Evolutionary conservation across 495 filamentous ascomycete genomes (phyloP).

Genomic region (Stereocaulon alpinum): DNA sequence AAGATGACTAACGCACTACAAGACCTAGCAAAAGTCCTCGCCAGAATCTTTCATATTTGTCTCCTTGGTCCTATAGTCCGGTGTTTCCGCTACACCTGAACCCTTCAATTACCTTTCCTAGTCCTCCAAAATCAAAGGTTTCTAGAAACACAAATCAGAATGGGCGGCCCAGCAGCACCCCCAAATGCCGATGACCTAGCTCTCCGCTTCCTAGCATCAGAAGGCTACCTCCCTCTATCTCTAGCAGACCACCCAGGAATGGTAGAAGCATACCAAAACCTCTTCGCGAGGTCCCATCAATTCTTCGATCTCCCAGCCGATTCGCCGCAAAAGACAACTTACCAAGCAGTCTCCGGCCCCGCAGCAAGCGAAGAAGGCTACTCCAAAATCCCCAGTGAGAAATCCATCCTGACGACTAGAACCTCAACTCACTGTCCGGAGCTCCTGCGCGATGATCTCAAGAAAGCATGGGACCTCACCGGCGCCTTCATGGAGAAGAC

Average conservation of each 20-base stretch:
- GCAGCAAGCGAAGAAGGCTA: slow-evolving; percentile 20
- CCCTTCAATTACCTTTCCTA: background rate
- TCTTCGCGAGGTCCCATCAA: slow-evolving; percentile 10
- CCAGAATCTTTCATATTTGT: background rate
- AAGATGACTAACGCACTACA: background rate
- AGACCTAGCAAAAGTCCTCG: background rate
- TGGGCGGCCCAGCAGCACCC: slow-evolving; percentile 4
- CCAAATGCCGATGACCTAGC: slow-evolving; percentile 10
- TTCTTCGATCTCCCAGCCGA: slow-evolving; percentile 17
- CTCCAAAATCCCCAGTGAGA: slow-evolving; percentile 17
- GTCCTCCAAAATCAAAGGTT: too few relatives aligned
- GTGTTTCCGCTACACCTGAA: background rate
- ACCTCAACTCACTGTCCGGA: slow-evolving; percentile 10
- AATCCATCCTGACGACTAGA: slow-evolving; percentile 17
- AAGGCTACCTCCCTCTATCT: slow-evolving; percentile 18
- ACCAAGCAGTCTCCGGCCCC: slow-evolving; percentile 13
- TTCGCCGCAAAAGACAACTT: slow-evolving; percentile 15
- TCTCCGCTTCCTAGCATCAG: slow-evolving; percentile 16
- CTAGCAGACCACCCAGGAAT: slow-evolving; percentile 17
- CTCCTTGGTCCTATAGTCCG: background rate
- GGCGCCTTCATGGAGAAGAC: slow-evolving; percentile 12
- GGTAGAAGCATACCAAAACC: slow-evolving; percentile 16
- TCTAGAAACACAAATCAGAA: background rate
- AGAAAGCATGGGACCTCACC: slow-evolving; percentile 16
- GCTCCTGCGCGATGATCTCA: background rate